Base-by-base conservation (phyloP, 805 yeast species). In the Kluyveromyces dobzhanskii region DNA sequence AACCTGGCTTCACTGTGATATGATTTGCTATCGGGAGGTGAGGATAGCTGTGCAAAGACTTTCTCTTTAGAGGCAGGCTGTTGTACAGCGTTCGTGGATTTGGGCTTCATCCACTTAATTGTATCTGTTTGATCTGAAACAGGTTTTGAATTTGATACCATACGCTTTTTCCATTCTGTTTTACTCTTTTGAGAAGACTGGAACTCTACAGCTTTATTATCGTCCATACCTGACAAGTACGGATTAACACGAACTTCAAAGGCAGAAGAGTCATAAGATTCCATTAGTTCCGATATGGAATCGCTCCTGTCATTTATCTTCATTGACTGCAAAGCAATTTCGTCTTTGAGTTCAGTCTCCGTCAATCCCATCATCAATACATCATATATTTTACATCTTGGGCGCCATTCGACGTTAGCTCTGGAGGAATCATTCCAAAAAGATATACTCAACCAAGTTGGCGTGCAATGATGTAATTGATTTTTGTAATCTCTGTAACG, bases 341-440 rank as follows among this genome's bases (percentile, higher is more conserved):
- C 54, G 10, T 81, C 76, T 46, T 78, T 76, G 41, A 79, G 66
- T 52, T 92, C 96, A 50, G 85, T 85, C 51, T 90, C 97, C 80
- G 90, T 86, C 6, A 92, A 74, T 0, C 97, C 97, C 94, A 90
- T 90, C 97, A 92, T 92, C 57, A 92, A 97, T 14, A 92, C 62
- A 52, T 90, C 97, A 58, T 92, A 90, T 37, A 92, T 88, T 51
- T 85, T 86, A 59, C 97, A 87, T 26, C 92, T 68, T 0, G 98
- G 97, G n/a, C 81, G 73, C 97, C 97, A 90, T 48, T 76, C 82
- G 17, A 46, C 48, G 13, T 28, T 18, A 24, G 67, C 66, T 59
- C 55, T 65, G 41, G 50, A 54, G 28, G 61, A 54, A 36, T 81
- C 85, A 39, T 73, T 76, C 84, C 94, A 92, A 53, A 83, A 92